phyloP scores from a whole-genome alignment of 768 basidiomycete genomes.

The Lentinula detonsa region DNA sequence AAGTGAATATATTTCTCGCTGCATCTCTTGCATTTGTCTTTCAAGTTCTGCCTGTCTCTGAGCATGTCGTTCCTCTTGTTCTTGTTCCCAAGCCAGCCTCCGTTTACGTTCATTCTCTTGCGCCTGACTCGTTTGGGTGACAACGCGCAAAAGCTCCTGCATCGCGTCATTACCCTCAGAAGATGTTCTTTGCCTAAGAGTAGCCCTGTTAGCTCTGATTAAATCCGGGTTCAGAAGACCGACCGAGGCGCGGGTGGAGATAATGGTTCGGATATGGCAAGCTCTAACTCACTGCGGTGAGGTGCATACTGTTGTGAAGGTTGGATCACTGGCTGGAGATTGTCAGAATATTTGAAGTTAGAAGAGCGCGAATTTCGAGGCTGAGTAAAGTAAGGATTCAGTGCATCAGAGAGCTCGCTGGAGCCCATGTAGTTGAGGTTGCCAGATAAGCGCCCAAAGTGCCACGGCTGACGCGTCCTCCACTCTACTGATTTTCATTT shows the following conservation, averaged over 20 bases:
- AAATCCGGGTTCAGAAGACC: slow-evolving; percentile 11
- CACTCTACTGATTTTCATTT: slow-evolving; percentile 9
- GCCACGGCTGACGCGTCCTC: slow-evolving; percentile 36
- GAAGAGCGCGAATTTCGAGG: slow-evolving; percentile 17
- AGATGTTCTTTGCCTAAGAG: slow-evolving; percentile 20
- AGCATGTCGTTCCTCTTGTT: slow-evolving; percentile 54
- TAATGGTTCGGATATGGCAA: slow-evolving; percentile 44
- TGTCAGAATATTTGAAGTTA: slow-evolving; percentile 10
- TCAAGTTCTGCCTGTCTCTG: slow-evolving; percentile 58
- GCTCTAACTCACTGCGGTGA: slow-evolving; percentile 61
- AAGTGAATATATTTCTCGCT: slow-evolving; percentile 43
- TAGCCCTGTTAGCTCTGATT: background rate
- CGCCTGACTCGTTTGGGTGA: slow-evolving; percentile 51
- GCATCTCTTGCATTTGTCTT: slow-evolving; percentile 46
- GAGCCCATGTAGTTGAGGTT: background rate
- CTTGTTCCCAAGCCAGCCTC: slow-evolving; percentile 61
- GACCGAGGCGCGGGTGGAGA: slow-evolving; percentile 33
- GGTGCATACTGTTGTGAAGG: slow-evolving; percentile 37
- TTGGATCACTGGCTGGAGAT: slow-evolving; percentile 20
- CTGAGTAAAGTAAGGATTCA: slow-evolving; percentile 57
- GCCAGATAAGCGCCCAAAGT: background rate
- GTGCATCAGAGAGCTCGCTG: slow-evolving; percentile 75
- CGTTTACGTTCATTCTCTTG: slow-evolving; percentile 57
- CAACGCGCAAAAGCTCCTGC: slow-evolving; percentile 54
- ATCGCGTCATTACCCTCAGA: slow-evolving; percentile 37